A percentile compares a stretch with the other conserved stretches of the same genome.
Conservation (phyloP, 768 basidiomycete species). For the Cantharellus cinnabarinus region DNA sequence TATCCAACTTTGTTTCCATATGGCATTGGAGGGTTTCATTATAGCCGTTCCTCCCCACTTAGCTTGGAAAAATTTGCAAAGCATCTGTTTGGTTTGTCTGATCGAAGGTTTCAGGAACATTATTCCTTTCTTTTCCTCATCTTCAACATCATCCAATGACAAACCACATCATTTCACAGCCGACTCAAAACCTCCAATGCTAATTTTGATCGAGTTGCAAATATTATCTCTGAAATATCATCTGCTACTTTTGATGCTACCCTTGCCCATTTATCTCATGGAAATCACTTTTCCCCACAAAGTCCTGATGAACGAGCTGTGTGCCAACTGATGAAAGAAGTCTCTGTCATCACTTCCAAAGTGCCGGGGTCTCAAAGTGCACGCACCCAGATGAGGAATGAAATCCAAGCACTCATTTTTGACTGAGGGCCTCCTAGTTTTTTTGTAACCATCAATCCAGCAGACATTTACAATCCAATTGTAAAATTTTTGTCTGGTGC, state of each 20-base stretch:
- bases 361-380: constrained; percentile 9
- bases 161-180: not conserved
- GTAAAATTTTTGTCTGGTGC: constrained; percentile 7
- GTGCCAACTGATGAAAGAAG: constrained; percentile 7
- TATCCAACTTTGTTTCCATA: constrained; percentile 13
- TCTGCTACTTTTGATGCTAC: constrained; percentile 2
- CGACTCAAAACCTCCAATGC: constrained; percentile 4
- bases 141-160: constrained; percentile 11
- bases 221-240: constrained; percentile 6
- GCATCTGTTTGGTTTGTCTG: constrained; percentile 4
- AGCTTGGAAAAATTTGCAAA: constrained; percentile 2
- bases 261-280: not conserved
- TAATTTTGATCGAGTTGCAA: constrained; percentile 3
- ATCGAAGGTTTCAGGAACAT: constrained; percentile 11
- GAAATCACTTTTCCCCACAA: not conserved
- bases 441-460: constrained; percentile 10
- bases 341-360: constrained; percentile 1
- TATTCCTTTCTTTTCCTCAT: constrained; percentile 8
- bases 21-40: constrained; percentile 8
- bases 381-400: constrained; percentile 6
- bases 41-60: not conserved
- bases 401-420: constrained; percentile 8
- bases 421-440: constrained; percentile 7
- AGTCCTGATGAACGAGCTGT: constrained; percentile 2
- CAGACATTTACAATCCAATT: constrained; percentile 8